Conservation (phyloP, 805 yeast genomes). For the Candida adriatica region DNA sequence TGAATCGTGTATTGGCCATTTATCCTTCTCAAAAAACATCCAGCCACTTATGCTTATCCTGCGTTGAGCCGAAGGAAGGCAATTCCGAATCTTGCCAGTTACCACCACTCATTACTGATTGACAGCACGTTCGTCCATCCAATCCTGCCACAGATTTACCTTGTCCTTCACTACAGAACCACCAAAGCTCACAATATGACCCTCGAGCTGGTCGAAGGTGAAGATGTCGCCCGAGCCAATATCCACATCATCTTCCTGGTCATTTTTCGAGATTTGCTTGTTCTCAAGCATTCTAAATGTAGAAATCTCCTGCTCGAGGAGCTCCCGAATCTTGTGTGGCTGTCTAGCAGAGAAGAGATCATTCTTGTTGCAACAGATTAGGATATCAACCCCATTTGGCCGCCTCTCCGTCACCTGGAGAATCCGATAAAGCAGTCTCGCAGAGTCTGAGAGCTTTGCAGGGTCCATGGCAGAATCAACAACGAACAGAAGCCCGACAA, state of each 20-base stretch:
- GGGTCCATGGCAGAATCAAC: conserved; percentile 66
- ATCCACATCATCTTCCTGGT: conserved; percentile 38
- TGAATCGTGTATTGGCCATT: too few species aligned
- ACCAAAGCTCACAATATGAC: conserved; percentile 58
- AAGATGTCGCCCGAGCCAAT: conserved; percentile 41
- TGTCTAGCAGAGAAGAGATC: conserved; percentile 85
- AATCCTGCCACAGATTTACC: conserved; percentile 57
- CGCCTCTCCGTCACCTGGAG: conserved; percentile 55
- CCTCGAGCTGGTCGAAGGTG: conserved; percentile 63
- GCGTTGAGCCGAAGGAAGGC: too few species aligned
- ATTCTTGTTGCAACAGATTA: conserved; percentile 77
- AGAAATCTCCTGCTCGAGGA: conserved; percentile 60
- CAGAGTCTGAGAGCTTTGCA: conserved; percentile 42
- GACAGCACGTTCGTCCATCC: conserved; percentile 73
- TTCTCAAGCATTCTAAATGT: conserved; percentile 43
- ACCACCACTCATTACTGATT: too few species aligned
- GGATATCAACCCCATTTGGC: conserved; percentile 64
- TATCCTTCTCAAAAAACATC: too few species aligned
- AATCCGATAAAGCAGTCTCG: conserved; percentile 51
- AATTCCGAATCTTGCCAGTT: too few species aligned
- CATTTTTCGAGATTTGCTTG: conserved; percentile 27
- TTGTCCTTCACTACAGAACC: conserved; percentile 66
- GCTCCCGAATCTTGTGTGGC: conserved; percentile 46
- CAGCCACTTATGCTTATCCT: too few species aligned
- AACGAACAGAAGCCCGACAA: conserved; percentile 67